Conservation (phyloP, 176 grass and related monocot genomes). For the Microstegium vimineum region DNA sequence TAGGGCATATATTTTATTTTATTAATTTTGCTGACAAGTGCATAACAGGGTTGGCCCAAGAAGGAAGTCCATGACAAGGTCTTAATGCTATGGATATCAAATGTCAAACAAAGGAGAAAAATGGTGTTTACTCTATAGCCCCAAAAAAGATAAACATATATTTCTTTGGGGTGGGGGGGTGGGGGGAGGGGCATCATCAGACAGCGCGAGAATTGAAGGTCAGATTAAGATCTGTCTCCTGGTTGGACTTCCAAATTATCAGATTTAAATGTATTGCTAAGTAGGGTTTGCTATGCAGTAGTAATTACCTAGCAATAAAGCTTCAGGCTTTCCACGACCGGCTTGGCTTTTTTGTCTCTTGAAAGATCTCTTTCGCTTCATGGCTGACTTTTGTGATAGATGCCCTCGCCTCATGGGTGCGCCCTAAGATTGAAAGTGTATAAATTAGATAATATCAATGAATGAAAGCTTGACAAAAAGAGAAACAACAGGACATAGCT, state of each 20-base stretch:
- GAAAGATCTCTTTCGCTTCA: conserved; percentile 77
- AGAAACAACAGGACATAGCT: not conserved
- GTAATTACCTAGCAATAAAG: conserved; percentile 51
- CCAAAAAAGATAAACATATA: not conserved
- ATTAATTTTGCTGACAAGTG: not conserved
- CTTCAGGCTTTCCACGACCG: conserved; percentile 52
- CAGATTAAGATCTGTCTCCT: not conserved
- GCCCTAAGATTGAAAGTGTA: conserved; percentile 30
- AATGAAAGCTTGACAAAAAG: not conserved
- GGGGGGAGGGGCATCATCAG: no score
- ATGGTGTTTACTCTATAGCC: not conserved
- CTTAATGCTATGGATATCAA: not conserved
- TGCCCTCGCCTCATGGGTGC: conserved; percentile 35
- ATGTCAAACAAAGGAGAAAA: not conserved
- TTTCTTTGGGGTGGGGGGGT: not conserved
- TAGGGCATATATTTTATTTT: not conserved
- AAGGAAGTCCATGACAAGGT: not conserved
- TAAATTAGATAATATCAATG: conserved; percentile 21
- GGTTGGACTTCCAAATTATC: not conserved
- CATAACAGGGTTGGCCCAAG: not conserved
- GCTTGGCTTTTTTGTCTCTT: conserved; percentile 72
- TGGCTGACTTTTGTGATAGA: conserved; percentile 51
- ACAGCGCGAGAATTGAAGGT: not conserved
- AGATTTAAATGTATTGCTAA: not conserved
- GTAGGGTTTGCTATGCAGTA: not conserved